Evolutionary conservation across 306 rosid genomes (phyloP).

Genomic region (Citrullus mucosospermus): DNA sequence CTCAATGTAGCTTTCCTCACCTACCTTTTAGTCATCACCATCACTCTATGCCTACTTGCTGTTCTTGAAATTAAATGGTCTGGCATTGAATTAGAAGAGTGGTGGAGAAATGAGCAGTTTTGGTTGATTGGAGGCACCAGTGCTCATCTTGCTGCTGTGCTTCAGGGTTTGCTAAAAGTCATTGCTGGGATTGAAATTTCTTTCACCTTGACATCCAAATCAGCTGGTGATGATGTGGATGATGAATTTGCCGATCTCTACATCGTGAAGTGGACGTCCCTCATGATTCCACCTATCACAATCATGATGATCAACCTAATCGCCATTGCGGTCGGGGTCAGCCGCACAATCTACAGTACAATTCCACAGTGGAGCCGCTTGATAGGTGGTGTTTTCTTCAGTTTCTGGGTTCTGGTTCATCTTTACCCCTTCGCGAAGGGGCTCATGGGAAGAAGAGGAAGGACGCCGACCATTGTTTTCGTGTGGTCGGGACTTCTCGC

Average conservation of each 20-base stretch:
- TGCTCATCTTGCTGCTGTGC: constrained; percentile 94
- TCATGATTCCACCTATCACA: constrained; percentile 91
- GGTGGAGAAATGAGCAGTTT: constrained; percentile 99
- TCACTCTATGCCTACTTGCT: constrained; percentile 72
- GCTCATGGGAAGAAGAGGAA: constrained; percentile 91
- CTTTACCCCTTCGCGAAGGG: constrained; percentile 95
- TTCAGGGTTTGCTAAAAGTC: constrained; percentile 83
- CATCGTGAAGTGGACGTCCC: constrained; percentile 70
- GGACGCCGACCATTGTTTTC: constrained; percentile 92
- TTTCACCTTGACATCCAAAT: constrained; percentile 87
- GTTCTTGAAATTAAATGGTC: constrained; percentile 92
- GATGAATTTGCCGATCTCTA: constrained; percentile 91
- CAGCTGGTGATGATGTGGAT: constrained; percentile 70
- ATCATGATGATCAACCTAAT: constrained; percentile 95
- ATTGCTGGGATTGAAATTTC: constrained; percentile 92
- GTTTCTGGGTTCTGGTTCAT: constrained; percentile 93
- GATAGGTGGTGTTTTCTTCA: constrained; percentile 92
- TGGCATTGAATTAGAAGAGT: constrained; percentile 84
- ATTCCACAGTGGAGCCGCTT: constrained; percentile 86
- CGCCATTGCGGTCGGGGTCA: constrained; percentile 83
- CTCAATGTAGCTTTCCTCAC: constrained; percentile 74
- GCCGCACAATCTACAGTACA: constrained; percentile 77
- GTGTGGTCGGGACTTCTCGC: constrained; percentile 96
- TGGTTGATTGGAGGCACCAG: constrained; percentile 99
- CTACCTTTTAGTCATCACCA: constrained; percentile 58